These are phyloP conservation scores for Phytophthora ramorum DNA, from an alignment of 352 stramenopile species.

Conservation along the genomic window DNA sequence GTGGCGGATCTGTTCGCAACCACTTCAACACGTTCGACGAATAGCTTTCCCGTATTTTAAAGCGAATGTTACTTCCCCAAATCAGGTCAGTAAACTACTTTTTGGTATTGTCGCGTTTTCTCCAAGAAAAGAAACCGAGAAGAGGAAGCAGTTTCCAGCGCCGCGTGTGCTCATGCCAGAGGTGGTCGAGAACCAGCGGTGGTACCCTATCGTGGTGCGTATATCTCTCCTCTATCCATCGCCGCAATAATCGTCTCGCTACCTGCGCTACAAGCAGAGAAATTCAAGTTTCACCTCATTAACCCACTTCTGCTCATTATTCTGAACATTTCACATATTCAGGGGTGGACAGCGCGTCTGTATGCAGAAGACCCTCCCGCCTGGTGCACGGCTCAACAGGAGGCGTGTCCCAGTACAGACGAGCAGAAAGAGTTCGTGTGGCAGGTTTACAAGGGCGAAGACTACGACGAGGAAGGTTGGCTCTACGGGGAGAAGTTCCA, in stretches of 20 bases:
- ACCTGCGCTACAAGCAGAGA: not conserved
- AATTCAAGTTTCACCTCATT: constrained; percentile 3
- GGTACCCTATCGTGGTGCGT: constrained; percentile 80
- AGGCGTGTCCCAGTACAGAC: constrained; percentile 54
- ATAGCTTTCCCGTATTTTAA: too few relatives aligned
- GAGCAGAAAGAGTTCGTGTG: constrained; percentile 72
- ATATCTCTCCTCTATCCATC: constrained; percentile 15
- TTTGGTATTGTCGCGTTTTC: constrained; percentile 19
- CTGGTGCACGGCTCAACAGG: constrained; percentile 63
- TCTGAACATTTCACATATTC: constrained; percentile 7
- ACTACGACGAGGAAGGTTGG: constrained; percentile 89
- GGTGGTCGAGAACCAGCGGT: constrained; percentile 90
- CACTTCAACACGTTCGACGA: too few relatives aligned
- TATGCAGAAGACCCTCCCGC: constrained; percentile 73
- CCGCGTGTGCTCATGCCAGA: constrained; percentile 47
- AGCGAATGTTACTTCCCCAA: not conserved
- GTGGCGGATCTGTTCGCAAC: too few relatives aligned
- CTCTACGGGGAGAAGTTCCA: constrained; percentile 79
- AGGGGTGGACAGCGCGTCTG: constrained; percentile 82
- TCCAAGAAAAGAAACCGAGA: constrained; percentile 15
- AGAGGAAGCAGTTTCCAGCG: constrained; percentile 2
- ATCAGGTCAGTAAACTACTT: constrained; percentile 6
- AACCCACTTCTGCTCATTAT: constrained; percentile 1
- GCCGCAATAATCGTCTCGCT: not conserved
- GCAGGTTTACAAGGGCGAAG: constrained; percentile 83